Evolutionary conservation across 805 yeast species (phyloP), one percentile per base, ranked within the genome.

Genomic region (Wickerhamiella occidentalis): DNA sequence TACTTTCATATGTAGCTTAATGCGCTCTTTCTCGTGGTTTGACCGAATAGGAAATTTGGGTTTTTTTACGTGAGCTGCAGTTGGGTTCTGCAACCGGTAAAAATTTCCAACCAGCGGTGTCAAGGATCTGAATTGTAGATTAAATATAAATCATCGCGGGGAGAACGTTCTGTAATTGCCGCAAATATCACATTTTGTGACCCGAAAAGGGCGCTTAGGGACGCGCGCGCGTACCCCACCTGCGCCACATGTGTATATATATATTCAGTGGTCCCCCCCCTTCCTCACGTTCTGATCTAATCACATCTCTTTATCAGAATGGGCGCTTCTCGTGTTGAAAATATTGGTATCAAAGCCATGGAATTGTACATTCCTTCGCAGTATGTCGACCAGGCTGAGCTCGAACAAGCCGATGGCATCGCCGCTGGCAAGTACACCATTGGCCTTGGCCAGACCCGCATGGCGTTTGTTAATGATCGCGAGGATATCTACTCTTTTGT

Each of bases 371-470:
- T 87, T 63, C 97, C 99, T 42, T 72, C 79, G 37, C 58, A 73
- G 73, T 79, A 71, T 59, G 96, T 92, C 54, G 82, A 77, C 73
- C 97, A 92, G 72, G 71, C 80, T 45, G 97, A 85, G 50, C 72
- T 92, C 57, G 99, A 92, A 68, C 70, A 74, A 56, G 79, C 70
- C 60, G 95, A 88, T 65, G 85, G 83, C 51, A 88, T 90, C 54
- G 77, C 97, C 19, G 72, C 83, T 49, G 99, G 99, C 53, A 92
- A 92, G 68, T 92, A 87, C 76, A 92, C 99, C 64, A 90, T 92
- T 67, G 99, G 99, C 46, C 76, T 92, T 53, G 99, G 99, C 56
- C 98, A 92, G 73, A 90, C 96, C 62, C 86, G 87, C 69, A 92
- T 92, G 99, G 78, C 94, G 17, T 92, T 85, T 61, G 97, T 92